Base-by-base conservation (phyloP, 2,329 filamentous ascomycete genomes). In the Fusarium buxicola region DNA sequence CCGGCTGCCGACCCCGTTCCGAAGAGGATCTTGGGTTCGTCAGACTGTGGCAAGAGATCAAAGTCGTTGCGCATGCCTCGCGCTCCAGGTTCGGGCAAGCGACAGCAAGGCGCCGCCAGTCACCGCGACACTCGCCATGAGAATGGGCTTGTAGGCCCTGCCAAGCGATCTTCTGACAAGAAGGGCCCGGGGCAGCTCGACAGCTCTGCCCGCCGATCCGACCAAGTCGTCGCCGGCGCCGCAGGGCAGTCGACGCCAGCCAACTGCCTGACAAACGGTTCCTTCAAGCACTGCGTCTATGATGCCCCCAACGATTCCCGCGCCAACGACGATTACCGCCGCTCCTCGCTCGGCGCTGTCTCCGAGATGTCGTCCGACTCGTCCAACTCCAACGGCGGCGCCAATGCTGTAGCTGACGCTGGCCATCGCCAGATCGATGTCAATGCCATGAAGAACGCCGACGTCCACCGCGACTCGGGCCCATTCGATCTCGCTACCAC, bases 401-500 rank as follows among this genome's bases (percentile, higher is more conserved):
- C 69, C 65, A 69, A 71, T 74, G 69, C 73, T 74, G 60, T 71
- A 32, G 67, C 72, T 48, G 82, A 85, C 59, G 80, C 82, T 48
- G 78, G 80, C 62, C 86, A 88, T 74, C 86, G 87, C 68, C 86
- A 85, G 65, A 89, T 90, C 79, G 89, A 91, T 73, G 86, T 90
- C 71, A 90, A 89, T 74, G 84, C 85, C 66, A 84, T 86, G 73
- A 89, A 89, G 76, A 86, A 89, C 69, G 82, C 84, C 66, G 83
- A 89, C 58, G 84, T 90, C 51, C 89, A 91, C 72, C 88, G 88
- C 68, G 87, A 90, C 73, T 82, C 88, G 51, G 90, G 90, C 57
- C 87, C 91, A 43, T 79, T 96, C 68, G 89, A 91, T 70, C 83
- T 96, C 65, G 90, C 91, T 63, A 86, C 92, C 68, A 97, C 93